Evolutionary conservation across 805 yeast genomes (phyloP).

Genomic region (Metschnikowia corniflorae): DNA sequence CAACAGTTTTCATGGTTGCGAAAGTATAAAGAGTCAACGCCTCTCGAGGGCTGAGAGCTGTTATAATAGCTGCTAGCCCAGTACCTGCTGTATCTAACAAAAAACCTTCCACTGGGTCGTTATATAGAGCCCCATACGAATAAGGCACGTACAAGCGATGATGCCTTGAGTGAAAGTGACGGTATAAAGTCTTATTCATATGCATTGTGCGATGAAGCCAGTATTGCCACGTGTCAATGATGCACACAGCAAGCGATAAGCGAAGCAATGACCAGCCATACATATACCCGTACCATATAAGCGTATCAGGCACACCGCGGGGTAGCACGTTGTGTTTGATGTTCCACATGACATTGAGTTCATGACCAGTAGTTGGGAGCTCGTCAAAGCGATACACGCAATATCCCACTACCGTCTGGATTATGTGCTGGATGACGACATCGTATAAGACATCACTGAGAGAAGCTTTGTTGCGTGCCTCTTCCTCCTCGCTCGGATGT

Average conservation of each 20-base stretch:
- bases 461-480: constrained; percentile 70
- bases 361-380: constrained; percentile 49
- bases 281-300: constrained; percentile 53
- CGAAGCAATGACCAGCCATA: constrained; percentile 61
- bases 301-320: constrained; percentile 43
- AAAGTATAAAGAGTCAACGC: constrained; percentile 70
- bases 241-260: constrained; percentile 57
- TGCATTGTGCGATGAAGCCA: constrained; percentile 90
- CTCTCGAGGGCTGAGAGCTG: constrained; percentile 73
- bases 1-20: constrained; percentile 94
- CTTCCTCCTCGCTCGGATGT: constrained; percentile 87
- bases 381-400: constrained; percentile 55
- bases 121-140: constrained; percentile 94
- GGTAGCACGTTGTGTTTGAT: constrained; percentile 37
- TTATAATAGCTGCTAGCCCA: constrained; percentile 68
- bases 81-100: constrained; percentile 89
- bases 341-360: constrained; percentile 45
- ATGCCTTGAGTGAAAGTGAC: constrained; percentile 87
- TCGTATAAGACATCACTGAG: constrained; percentile 69
- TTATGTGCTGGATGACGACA: constrained; percentile 78
- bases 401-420: constrained; percentile 74
- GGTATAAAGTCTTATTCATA: constrained; percentile 68
- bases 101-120: constrained; percentile 92
- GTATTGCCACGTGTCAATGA: constrained; percentile 96
- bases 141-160: constrained; percentile 93